Conservation (phyloP, 2,329 filamentous ascomycete species). For the Furcasterigmium sp. region DNA sequence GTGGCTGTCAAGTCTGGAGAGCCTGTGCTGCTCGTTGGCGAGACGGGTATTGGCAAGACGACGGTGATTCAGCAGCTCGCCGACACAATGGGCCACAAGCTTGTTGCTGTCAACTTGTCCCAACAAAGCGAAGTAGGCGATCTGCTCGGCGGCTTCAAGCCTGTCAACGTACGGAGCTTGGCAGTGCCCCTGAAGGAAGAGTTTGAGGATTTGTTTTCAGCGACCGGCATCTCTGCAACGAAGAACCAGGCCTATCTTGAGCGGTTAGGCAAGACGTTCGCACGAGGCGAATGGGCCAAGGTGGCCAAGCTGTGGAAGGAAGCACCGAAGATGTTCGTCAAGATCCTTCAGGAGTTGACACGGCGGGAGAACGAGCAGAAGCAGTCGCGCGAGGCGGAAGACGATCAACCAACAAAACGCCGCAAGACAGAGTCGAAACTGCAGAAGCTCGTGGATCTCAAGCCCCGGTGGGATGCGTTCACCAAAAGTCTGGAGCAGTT, state of each 20-base stretch:
- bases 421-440: slow-evolving; percentile 63
- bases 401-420: slow-evolving; percentile 62
- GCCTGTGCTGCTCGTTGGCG: slow-evolving; percentile 89
- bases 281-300: slow-evolving; percentile 81
- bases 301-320: slow-evolving; percentile 84
- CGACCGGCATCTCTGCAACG: slow-evolving; percentile 77
- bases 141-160: slow-evolving; percentile 92
- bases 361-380: slow-evolving; percentile 34
- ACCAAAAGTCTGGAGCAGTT: slow-evolving; percentile 69
- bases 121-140: slow-evolving; percentile 98
- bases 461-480: slow-evolving; percentile 75
- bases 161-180: slow-evolving; percentile 82
- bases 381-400: slow-evolving; percentile 17
- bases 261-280: slow-evolving; percentile 71
- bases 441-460: slow-evolving; percentile 52
- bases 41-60: slow-evolving; percentile 98
- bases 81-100: slow-evolving; percentile 73
- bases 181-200: slow-evolving; percentile 89
- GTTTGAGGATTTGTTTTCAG: slow-evolving; percentile 83
- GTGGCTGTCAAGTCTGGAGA: slow-evolving; percentile 80
- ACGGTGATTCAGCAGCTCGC: slow-evolving; percentile 93
- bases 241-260: slow-evolving; percentile 86
- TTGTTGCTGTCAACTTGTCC: slow-evolving; percentile 91
- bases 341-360: slow-evolving; percentile 54
- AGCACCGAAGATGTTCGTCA: slow-evolving; percentile 80